These are phyloP conservation scores for Entoloma clypeatum DNA, from an alignment of 1,284 basidiomycete genomes.

Conservation along the genomic window DNA sequence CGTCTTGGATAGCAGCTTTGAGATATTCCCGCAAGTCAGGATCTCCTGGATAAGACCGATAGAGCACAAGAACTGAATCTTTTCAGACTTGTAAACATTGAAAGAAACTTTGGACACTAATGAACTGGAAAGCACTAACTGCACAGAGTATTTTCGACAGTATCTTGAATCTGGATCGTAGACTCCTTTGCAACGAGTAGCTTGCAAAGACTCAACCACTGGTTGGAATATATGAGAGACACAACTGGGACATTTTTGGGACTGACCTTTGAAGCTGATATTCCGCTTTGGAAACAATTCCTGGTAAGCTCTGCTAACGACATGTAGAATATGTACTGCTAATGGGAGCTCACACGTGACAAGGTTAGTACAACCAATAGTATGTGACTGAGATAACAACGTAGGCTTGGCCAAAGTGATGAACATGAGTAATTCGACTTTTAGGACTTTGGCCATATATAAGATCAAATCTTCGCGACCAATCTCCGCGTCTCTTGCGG, in stretches of 20 bases:
- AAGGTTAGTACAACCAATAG: too few species aligned
- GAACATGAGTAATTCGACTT: background rate
- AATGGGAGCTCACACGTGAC: background rate
- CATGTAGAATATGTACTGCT: conserved; percentile 36
- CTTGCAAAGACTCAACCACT: conserved; percentile 67
- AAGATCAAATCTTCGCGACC: conserved; percentile 61
- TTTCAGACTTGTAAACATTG: conserved; percentile 3
- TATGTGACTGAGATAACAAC: too few species aligned
- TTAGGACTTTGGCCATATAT: background rate
- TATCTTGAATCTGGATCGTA: conserved; percentile 35
- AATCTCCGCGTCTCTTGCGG: conserved; percentile 88
- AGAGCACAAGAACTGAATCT: conserved; percentile 69
- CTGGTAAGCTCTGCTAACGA: conserved; percentile 62
- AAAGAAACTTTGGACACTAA: background rate
- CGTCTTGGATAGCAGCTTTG: conserved; percentile 51
- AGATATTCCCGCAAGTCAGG: conserved; percentile 60
- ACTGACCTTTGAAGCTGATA: conserved; percentile 56
- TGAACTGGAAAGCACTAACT: conserved; percentile 32
- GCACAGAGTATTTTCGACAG: conserved; percentile 42
- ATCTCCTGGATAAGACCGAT: conserved; percentile 62
- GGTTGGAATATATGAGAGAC: conserved; percentile 2
- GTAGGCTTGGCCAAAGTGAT: too few species aligned
- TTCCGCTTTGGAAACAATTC: conserved; percentile 67
- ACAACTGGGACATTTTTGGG: conserved; percentile 6
- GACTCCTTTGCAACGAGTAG: conserved; percentile 51